These are phyloP conservation scores for Penicillium canariense DNA, from an alignment of 495 filamentous ascomycete genomes.

Conservation along the genomic window DNA sequence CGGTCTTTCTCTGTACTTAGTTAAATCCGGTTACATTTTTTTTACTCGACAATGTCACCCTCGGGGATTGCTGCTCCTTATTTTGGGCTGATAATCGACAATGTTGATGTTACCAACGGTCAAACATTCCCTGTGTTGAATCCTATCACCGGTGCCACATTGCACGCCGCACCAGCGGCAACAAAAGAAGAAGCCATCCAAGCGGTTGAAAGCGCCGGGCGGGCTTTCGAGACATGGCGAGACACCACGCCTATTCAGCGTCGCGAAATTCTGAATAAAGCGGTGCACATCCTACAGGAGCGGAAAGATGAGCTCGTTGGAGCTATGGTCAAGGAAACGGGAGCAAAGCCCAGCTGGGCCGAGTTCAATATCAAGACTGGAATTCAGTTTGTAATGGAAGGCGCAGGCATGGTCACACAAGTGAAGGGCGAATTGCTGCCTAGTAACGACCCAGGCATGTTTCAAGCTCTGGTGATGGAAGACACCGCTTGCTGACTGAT, in stretches of 20 bases:
- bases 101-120: neutral
- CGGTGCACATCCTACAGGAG: neutral
- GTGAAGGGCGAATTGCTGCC: neutral
- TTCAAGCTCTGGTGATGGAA: neutral
- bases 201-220: neutral
- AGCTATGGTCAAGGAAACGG: neutral
- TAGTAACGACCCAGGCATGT: too few species aligned
- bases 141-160: neutral
- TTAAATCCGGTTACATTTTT: too few species aligned
- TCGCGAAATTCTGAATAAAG: neutral
- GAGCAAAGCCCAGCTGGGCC: neutral
- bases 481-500: too few species aligned
- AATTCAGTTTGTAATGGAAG: neutral
- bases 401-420: neutral
- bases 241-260: neutral
- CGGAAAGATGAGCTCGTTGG: neutral
- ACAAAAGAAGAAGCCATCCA: neutral
- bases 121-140: neutral
- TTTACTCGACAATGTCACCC: too few species aligned
- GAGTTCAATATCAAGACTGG: neutral
- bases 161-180: neutral
- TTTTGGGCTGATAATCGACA: neutral
- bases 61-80: too few species aligned
- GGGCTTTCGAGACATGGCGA: neutral
- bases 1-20: too few species aligned